Evolutionary conservation across 192 early-diverging fungal genomes (phyloP), one percentile per base, ranked within the genome.

Genomic region (Phycomyces blakesleeanus): DNA sequence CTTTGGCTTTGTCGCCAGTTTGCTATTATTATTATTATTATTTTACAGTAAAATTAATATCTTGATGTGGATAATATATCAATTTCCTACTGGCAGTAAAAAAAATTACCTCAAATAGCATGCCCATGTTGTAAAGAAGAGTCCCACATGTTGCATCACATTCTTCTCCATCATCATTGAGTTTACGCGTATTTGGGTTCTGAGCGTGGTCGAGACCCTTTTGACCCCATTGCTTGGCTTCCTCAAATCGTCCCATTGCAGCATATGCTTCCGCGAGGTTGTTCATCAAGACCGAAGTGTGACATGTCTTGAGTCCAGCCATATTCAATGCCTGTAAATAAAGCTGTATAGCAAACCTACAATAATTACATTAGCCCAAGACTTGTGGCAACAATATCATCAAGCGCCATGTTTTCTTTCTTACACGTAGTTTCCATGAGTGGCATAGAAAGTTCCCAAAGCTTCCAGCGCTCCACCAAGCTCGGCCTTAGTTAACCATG

Each of bases 191-290:
- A 59, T 80, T 80, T 52, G 74, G 74, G 47, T 80, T 71, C 51
- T 72, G 59, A 2, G 65, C 64, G 7, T 82, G 51, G 39, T 79
- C 77, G 18, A 82, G 56, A 15, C 80, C 83, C 29, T 72, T 69
- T 55, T 85, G 77, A 2, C 77, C 79, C 83, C 83, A 85, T 21
- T 73, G 66, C 18, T 70, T 68, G 40, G 83, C 83, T 57, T 81
- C 79, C 14, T 81, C 72, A 29, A 76, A 55, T 14, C 82, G 63
- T 3, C 77, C 76, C 51, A 83, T 57, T 25, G 75, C 78, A 49
- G 74, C 74, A 67, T 79, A 82, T 14, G 69, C 74, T 51, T 85
- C 81, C n/a, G 83, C 70, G 37, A 85, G 70, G 54, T 85, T 85
- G 57, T 75, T 80, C 81, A 85, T 85, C 38, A 85, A 39, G 5